phyloP scores from a whole-genome alignment of 768 basidiomycete species.

The Cystofilobasidium capitatum region DNA sequence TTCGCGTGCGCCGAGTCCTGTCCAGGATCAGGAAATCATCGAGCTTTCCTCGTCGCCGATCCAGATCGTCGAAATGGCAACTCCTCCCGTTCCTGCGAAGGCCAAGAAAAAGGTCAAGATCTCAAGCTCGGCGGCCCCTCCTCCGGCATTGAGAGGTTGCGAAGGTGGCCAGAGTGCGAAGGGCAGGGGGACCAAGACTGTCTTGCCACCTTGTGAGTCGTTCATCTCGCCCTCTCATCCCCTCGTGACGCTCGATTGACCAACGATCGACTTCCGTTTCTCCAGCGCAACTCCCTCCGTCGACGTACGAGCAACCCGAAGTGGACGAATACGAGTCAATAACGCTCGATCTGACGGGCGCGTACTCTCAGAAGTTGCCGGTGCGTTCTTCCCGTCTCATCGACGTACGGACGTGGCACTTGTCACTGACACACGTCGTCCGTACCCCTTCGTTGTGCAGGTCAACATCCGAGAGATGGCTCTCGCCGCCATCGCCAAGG shows the following conservation, averaged over 20 bases:
- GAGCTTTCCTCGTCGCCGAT: neutral
- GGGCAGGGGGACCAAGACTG: neutral
- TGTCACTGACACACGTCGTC: neutral
- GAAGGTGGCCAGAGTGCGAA: too few relatives aligned
- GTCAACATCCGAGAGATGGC: neutral
- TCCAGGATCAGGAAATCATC: neutral
- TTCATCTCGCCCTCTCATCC: neutral
- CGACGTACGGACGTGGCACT: too few relatives aligned
- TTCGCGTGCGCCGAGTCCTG: neutral
- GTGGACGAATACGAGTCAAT: neutral
- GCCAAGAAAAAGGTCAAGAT: neutral
- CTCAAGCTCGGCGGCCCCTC: neutral
- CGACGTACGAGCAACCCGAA: neutral
- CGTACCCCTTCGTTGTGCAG: neutral
- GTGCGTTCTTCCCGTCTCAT: neutral
- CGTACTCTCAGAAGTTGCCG: constrained; percentile 14
- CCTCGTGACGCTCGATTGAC: neutral
- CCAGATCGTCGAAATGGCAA: constrained; percentile 1
- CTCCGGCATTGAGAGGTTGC: neutral
- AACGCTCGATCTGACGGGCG: neutral
- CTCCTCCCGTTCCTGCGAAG: neutral
- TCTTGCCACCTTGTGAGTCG: neutral
- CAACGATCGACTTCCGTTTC: neutral
- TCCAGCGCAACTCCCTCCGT: neutral
- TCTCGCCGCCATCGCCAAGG: constrained; percentile 7